Evolutionary conservation across 805 yeast genomes (phyloP).

Genomic region (Metschnikowia colocasiae): DNA sequence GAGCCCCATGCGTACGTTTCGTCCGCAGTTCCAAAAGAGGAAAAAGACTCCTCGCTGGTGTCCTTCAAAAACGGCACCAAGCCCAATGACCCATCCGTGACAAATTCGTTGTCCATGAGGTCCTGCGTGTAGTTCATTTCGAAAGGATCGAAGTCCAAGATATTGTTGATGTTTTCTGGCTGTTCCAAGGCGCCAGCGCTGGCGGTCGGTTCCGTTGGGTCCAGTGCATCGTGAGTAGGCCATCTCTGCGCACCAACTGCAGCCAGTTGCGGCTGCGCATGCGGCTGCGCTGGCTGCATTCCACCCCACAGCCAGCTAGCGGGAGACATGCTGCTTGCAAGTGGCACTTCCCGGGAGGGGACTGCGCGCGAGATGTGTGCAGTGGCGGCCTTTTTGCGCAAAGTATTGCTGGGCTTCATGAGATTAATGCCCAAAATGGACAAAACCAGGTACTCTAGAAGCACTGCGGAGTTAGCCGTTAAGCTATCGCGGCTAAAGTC

Average conservation of each 20-base stretch:
- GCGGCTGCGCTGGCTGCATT: not conserved
- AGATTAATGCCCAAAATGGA: conserved; percentile 55
- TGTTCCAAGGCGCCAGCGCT: not conserved
- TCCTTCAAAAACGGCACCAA: conserved; percentile 56
- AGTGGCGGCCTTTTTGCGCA: conserved; percentile 9
- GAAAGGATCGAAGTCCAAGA: conserved; percentile 39
- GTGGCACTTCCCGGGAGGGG: not conserved
- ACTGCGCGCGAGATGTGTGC: conserved; percentile 3
- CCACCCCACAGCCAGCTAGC: not conserved
- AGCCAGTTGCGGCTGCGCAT: not conserved
- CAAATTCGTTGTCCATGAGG: conserved; percentile 48
- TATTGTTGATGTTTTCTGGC: conserved; percentile 16
- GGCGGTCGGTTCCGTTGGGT: not conserved
- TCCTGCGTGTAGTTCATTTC: conserved; percentile 29
- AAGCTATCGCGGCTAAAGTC: conserved; percentile 57
- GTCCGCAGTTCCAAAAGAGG: not conserved
- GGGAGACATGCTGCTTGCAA: not conserved
- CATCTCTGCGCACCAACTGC: conserved; percentile 2
- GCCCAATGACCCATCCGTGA: conserved; percentile 81
- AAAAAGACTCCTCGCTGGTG: not conserved
- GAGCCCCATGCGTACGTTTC: not conserved
- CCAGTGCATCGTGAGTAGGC: not conserved
- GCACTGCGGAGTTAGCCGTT: conserved; percentile 51
- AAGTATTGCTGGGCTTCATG: conserved; percentile 16
- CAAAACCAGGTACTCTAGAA: conserved; percentile 58